Evolutionary conservation across 2,329 filamentous ascomycete genomes (phyloP).

Genomic region (Ophiostoma ips): DNA sequence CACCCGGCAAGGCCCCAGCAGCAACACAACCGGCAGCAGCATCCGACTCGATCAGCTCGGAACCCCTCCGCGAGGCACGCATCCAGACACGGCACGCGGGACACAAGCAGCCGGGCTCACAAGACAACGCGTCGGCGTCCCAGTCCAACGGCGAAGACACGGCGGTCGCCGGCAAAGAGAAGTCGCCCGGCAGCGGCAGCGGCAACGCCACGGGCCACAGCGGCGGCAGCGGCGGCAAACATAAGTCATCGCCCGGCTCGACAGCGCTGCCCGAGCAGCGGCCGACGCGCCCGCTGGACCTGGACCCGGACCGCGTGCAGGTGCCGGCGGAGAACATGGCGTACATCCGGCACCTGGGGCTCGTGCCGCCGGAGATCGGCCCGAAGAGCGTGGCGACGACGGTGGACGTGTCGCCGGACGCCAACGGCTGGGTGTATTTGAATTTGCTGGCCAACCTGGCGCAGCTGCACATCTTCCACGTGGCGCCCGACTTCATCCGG

Average conservation of each 20-base stretch:
- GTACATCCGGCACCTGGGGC: slow-evolving; percentile 62
- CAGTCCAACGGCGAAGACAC: slow-evolving; percentile 33
- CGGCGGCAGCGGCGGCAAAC: slow-evolving; percentile 15
- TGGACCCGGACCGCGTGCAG: slow-evolving; percentile 67
- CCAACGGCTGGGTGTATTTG: slow-evolving; percentile 68
- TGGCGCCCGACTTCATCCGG: slow-evolving; percentile 64
- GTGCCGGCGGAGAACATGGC: slow-evolving; percentile 64
- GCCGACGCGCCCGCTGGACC: slow-evolving; percentile 60
- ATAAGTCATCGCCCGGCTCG: slow-evolving; percentile 24
- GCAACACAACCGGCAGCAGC: not conserved
- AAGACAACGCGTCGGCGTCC: slow-evolving; percentile 30
- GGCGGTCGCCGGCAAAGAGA: slow-evolving; percentile 23
- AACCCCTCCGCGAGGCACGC: slow-evolving; percentile 30
- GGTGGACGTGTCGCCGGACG: slow-evolving; percentile 42
- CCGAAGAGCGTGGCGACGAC: slow-evolving; percentile 25
- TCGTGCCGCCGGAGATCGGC: slow-evolving; percentile 43
- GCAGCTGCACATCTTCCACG: slow-evolving; percentile 73
- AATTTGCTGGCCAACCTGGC: slow-evolving; percentile 71
- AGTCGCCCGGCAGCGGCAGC: not conserved
- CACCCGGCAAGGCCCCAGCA: not conserved
- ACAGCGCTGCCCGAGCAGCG: slow-evolving; percentile 52
- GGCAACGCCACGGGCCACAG: slow-evolving; percentile 5
- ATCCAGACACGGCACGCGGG: slow-evolving; percentile 26
- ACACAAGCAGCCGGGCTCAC: slow-evolving; percentile 27
- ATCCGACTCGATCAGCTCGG: not conserved